Evolutionary conservation across 371 early-diverging fungal genomes (phyloP), one percentile per base, ranked within the genome.

Genomic region (Nematocida parisii): DNA sequence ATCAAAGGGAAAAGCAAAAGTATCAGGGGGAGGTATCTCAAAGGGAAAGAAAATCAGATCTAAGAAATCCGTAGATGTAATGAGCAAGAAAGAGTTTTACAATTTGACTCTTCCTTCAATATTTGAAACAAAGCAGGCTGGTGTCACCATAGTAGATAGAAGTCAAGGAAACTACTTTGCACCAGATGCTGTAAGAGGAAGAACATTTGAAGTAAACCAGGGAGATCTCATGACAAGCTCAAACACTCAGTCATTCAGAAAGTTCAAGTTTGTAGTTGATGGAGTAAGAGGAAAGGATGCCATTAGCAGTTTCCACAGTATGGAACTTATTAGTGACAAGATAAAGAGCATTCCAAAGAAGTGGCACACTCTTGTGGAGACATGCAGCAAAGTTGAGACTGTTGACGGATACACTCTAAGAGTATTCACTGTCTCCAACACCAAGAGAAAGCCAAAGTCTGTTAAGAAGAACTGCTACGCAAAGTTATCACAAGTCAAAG

Each of bases 281-380:
- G 96, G 97, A 89, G 91, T 98, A 86, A 91, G 91, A 86, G 98
- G 98, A 86, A 93, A 92, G 90, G 94, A 93, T 92, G 93, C 94
- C 90, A 91, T 96, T 72, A 95, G 97, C 91, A 93, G 93, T 91
- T 98, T 99, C 91, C 91, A 99, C 92, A 93, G 96, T 84, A 97
- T 99, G 97, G 93, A 94, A 89, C 92, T 98, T 90, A 95, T 97
- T 86, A 92, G 95, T 75, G 99, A 99, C 90, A 98, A 98, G 92
- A 91, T 96, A 89, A 92, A 96, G 86, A 95, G 95, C 86, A 91
- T 99, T 89, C 93, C 98, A 89, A 95, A 94, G 92, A 99, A 98
- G 92, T 96, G 98, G 97, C 96, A 96, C 91, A 90, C 97, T 82
- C 90, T 96, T 75, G 94, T 99, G 80, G 98, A 98, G 90, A 96